Evolutionary conservation across 1,284 basidiomycete species (phyloP), one percentile per base, ranked within the genome.

Genomic region (Lentinula novae-zelandiae): DNA sequence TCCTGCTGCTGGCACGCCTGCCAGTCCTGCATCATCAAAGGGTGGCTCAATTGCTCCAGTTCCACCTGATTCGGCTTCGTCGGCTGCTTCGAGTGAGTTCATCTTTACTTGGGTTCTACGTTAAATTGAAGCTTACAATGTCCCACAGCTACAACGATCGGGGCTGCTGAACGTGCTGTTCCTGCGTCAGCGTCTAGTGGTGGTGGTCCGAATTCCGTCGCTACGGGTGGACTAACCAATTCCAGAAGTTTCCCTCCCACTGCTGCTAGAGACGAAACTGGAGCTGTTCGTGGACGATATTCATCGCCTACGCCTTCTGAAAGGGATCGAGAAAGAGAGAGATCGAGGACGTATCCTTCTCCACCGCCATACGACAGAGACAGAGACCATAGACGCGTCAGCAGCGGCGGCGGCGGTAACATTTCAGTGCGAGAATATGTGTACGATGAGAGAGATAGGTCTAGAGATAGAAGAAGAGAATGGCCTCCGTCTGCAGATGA

Each of bases 401-500:
- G 17, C 15, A 53, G n/a, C 17, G 52, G 36, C n/a, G 44, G 44
- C 1, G 22, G 10, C 27, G 44, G 44, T 22, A 46, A 20, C 17
- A 13, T 13, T 38, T 33, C 6, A 12, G 34, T 12, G 15, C 22
- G 49, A 8, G 49, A 50, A 34, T 50, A 50, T 33, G 7, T 39
- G 1, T 53, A 53, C n/a, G 51, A 53, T 20, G 51, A 38, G 31
- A 33, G 51, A 15, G 51, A 38, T 13, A 20, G 51, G 33, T n/a
- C n/a, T 51, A 53, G 51, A 22, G 75, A 76, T 13, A 66, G 76
- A 50, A 67, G 75, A 40, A 69, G 75, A 50, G 74, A 75, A 15
- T 77, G 70, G 72, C 40, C 44, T 20, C 44, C 44, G 44, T 20
- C 51, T 48, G 76, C 75, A 27, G 74, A 78, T 54, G 73, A 77